phyloP scores from a whole-genome alignment of 495 filamentous ascomycete species.

The Hypoxylon trugodes region DNA sequence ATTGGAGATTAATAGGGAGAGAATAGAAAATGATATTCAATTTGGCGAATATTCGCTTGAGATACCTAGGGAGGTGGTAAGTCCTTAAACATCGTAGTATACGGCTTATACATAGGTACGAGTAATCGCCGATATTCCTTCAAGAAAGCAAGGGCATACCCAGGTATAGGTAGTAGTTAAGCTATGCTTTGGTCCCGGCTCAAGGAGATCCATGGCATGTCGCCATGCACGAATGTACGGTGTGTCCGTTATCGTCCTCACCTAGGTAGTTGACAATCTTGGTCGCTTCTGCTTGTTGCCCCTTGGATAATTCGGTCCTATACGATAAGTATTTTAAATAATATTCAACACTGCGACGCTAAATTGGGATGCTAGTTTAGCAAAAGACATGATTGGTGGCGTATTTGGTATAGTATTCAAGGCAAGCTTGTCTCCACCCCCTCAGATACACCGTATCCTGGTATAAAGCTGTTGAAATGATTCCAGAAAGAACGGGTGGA shows the following conservation, averaged over 20 bases:
- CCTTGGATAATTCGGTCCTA: no score
- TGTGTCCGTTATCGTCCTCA: background rate
- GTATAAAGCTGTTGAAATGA: background rate
- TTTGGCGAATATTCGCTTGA: no score
- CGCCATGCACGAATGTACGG: background rate
- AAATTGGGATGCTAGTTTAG: no score
- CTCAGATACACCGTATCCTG: background rate
- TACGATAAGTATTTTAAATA: no score
- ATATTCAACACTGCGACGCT: no score
- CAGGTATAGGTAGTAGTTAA: conserved; percentile 9
- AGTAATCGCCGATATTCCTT: background rate
- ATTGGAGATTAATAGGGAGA: background rate
- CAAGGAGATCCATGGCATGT: background rate
- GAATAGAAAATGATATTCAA: background rate
- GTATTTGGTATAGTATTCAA: background rate
- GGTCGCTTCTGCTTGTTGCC: no score
- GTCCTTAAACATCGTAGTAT: background rate
- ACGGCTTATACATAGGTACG: no score
- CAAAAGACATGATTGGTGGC: background rate
- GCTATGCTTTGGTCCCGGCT: background rate
- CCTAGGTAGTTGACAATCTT: no score
- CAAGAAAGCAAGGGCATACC: background rate
- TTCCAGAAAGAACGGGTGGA: conserved; percentile 25
- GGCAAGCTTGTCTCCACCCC: background rate
- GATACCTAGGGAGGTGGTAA: no score